These are phyloP conservation scores for Aspergillus japonicus DNA, from an alignment of 2,329 filamentous ascomycete genomes.

Conservation along the genomic window DNA sequence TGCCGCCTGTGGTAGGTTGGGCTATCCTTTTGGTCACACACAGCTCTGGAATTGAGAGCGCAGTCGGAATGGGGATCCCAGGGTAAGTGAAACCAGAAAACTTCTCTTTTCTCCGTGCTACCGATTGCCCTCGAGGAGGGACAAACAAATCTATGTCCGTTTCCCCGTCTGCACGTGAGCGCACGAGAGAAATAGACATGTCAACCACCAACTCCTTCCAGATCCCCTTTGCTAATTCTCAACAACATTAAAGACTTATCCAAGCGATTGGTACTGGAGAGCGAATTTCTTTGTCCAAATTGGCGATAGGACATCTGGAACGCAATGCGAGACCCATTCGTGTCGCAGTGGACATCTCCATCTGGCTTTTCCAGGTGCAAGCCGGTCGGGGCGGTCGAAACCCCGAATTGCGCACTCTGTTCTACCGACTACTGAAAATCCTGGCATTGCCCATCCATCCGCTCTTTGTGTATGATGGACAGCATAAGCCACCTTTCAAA, in stretches of 20 bases:
- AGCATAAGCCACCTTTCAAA: conserved; percentile 81
- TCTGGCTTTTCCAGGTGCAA: conserved; percentile 95
- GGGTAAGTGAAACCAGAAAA: conserved; percentile 34
- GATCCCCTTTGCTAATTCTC: too few relatives aligned
- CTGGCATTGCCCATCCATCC: conserved; percentile 76
- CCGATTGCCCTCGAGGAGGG: neutral
- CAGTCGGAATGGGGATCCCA: conserved; percentile 43
- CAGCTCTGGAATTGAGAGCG: neutral
- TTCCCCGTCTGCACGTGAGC: neutral
- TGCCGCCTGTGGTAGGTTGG: neutral
- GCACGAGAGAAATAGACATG: neutral
- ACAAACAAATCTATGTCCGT: conserved; percentile 5
- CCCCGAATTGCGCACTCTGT: conserved; percentile 85
- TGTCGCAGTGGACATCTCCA: conserved; percentile 89
- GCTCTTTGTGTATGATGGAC: conserved; percentile 87
- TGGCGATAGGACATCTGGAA: conserved; percentile 76
- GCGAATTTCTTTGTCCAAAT: conserved; percentile 75
- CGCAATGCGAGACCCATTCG: conserved; percentile 70
- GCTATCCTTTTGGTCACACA: neutral
- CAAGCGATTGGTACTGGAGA: conserved; percentile 80
- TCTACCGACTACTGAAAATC: conserved; percentile 82
- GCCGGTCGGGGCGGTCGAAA: conserved; percentile 83
- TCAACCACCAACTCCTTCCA: neutral
- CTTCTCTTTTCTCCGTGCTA: neutral
- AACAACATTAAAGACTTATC: conserved; percentile 65